These are phyloP conservation scores for Trypanosoma grayi DNA, from an alignment of 208 protist species.

Conservation along the genomic window DNA sequence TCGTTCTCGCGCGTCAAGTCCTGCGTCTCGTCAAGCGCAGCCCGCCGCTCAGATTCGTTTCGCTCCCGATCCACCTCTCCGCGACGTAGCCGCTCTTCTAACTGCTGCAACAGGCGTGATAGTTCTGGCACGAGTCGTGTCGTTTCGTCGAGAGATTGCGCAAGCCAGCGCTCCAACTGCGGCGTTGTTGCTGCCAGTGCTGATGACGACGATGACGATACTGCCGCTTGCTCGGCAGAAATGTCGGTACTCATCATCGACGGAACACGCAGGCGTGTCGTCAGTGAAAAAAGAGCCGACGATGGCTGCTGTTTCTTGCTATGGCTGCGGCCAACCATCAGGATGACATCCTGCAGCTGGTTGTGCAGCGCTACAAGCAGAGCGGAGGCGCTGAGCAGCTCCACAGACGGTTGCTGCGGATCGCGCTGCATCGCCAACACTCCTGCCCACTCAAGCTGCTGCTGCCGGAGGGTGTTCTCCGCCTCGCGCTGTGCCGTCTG, in stretches of 20 bases:
- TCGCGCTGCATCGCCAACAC: background rate
- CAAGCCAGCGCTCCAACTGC: conserved; percentile 20
- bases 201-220: background rate
- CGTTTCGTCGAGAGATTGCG: conserved; percentile 14
- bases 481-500: conserved; percentile 14
- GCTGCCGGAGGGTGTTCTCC: background rate
- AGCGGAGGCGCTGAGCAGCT: conserved; percentile 7
- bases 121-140: conserved; percentile 4
- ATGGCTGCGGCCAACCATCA: background rate
- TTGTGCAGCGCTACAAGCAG: conserved; percentile 16
- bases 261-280: conserved; percentile 11
- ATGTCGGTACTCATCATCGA: no score
- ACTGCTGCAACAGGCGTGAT: background rate
- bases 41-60: background rate
- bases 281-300: background rate
- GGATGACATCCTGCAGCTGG: conserved; percentile 11
- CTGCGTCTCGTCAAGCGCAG: conserved; percentile 8
- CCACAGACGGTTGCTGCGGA: conserved; percentile 3
- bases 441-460: background rate
- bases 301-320: conserved; percentile 1
- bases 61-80: background rate
- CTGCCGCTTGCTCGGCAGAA: background rate
- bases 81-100: conserved; percentile 12
- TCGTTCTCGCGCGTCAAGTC: conserved; percentile 16
- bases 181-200: background rate